Evolutionary conservation across 2,329 filamentous ascomycete species (phyloP).

Genomic region (Botrytis aclada): DNA sequence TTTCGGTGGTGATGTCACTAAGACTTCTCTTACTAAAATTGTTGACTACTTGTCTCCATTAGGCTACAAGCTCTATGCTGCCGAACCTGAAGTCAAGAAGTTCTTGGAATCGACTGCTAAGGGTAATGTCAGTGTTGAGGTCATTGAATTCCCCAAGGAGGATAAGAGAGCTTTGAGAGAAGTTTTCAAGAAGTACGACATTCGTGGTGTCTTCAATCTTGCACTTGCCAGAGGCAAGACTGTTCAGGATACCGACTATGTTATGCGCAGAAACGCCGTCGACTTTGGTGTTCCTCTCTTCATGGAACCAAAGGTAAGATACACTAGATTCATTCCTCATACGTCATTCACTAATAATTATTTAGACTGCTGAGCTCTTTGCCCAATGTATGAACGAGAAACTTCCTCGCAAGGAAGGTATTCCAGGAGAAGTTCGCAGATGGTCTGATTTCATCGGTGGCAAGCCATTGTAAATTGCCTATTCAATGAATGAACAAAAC

Average conservation of each 20-base stretch:
- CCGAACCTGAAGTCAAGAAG: slow-evolving; percentile 74
- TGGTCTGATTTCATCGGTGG: slow-evolving; percentile 96
- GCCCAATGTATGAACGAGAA: slow-evolving; percentile 97
- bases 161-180: slow-evolving; percentile 94
- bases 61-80: slow-evolving; percentile 91
- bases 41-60: slow-evolving; percentile 85
- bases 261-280: slow-evolving; percentile 96
- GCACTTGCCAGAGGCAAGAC: slow-evolving; percentile 81
- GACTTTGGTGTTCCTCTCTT: slow-evolving; percentile 97
- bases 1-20: slow-evolving; percentile 78
- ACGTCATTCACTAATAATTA: slow-evolving; percentile 14
- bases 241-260: slow-evolving; percentile 88
- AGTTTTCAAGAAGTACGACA: slow-evolving; percentile 96
- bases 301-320: slow-evolving; percentile 88
- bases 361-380: slow-evolving; percentile 88
- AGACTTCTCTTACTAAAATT: slow-evolving; percentile 69
- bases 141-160: slow-evolving; percentile 94
- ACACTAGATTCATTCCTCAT: background rate
- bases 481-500: background rate
- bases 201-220: slow-evolving; percentile 93
- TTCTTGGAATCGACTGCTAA: slow-evolving; percentile 73
- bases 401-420: slow-evolving; percentile 81
- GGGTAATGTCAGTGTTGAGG: slow-evolving; percentile 69
- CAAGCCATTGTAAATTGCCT: slow-evolving; percentile 63
- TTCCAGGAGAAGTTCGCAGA: slow-evolving; percentile 84